Percentiles rank a stretch among this genome's conserved stretches.
Conservation (phyloP, 306 rosid genomes). For the Cicer yamashitae region DNA sequence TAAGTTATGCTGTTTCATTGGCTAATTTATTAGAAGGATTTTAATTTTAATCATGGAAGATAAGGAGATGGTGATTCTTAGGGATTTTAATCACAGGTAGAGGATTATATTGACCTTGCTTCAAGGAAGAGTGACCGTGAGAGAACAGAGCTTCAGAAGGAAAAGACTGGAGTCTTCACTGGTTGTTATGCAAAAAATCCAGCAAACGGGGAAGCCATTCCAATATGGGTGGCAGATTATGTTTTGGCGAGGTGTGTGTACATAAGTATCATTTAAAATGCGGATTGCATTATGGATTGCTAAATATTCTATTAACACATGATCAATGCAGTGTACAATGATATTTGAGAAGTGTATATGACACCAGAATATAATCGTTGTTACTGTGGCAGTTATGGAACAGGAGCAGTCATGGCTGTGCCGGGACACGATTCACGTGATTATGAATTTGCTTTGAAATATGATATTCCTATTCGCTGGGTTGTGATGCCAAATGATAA, state of each 20-base stretch:
- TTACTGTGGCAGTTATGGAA: constrained; percentile 80
- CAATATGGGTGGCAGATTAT: constrained; percentile 98
- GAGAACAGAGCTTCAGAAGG: constrained; percentile 99
- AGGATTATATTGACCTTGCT: constrained; percentile 79
- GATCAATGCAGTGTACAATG: constrained; percentile 27
- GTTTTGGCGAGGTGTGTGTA: constrained; percentile 89
- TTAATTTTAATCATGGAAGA: constrained; percentile 46
- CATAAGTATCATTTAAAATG: constrained; percentile 30
- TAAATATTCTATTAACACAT: constrained; percentile 36
- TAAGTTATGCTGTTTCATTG: constrained; percentile 53
- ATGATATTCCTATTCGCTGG: constrained; percentile 67
- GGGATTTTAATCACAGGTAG: constrained; percentile 64
- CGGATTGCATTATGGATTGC: constrained; percentile 38
- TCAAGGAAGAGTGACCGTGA: constrained; percentile 94
- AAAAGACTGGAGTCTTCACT: constrained; percentile 88
- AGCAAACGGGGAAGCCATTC: constrained; percentile 81
- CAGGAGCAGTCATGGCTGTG: constrained; percentile 98
- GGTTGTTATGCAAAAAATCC: constrained; percentile 95
- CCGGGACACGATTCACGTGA: constrained; percentile 97
- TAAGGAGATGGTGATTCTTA: constrained; percentile 51
- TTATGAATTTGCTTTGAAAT: constrained; percentile 81
- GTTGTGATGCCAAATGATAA: constrained; percentile 74
- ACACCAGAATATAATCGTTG: constrained; percentile 34
- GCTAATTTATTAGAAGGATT: constrained; percentile 44
- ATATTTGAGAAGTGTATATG: constrained; percentile 27